Conservation (phyloP, 257 asterid species). For the Capsicum baccatum region DNA sequence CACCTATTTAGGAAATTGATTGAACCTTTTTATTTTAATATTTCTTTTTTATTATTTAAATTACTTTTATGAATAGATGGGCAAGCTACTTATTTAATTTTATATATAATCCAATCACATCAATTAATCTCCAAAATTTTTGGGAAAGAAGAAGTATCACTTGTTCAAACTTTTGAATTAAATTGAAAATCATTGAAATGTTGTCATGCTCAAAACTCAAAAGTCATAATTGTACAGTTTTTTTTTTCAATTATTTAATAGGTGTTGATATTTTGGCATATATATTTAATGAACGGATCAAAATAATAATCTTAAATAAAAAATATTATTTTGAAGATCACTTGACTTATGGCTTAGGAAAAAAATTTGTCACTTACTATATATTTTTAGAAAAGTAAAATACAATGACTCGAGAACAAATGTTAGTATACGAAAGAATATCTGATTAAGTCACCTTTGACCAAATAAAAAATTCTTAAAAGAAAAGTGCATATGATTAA, state of each 20-base stretch:
- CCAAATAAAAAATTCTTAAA: not conserved
- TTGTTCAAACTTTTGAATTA: constrained; percentile 1
- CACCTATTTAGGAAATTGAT: not conserved
- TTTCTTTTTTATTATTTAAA: not conserved
- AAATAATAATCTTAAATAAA: not conserved
- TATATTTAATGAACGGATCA: not conserved
- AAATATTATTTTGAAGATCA: not conserved
- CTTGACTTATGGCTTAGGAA: not conserved
- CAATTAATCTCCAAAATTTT: not conserved
- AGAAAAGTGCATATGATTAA: not conserved
- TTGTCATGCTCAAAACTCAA: not conserved
- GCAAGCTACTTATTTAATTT: not conserved
- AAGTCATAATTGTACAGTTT: not conserved
- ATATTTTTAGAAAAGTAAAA: not conserved
- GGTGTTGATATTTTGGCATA: not conserved
- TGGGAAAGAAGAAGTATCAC: not conserved
- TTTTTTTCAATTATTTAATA: constrained; percentile 8
- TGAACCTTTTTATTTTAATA: constrained; percentile 24
- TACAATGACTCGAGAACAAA: not conserved
- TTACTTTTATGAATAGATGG: constrained; percentile 4
- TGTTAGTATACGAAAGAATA: not conserved
- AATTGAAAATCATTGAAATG: not conserved
- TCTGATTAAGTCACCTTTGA: not conserved
- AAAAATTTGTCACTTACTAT: not conserved
- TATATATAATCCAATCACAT: not conserved